Evolutionary conservation across 148 eudicot genomes (phyloP), one percentile per base, ranked within the genome.

Genomic region (Simmondsia chinensis): DNA sequence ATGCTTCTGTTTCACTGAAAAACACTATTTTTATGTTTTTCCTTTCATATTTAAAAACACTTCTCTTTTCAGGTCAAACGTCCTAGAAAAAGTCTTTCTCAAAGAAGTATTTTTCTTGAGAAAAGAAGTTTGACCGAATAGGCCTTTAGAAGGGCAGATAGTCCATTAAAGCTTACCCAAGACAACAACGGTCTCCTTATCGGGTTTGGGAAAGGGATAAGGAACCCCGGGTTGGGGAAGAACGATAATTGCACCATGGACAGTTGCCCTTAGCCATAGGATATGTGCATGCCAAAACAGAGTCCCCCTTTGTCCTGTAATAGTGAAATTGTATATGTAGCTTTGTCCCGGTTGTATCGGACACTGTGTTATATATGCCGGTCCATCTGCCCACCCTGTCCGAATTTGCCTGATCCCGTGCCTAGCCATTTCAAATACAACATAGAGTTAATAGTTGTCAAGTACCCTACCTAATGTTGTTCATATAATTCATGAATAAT

Each of bases 361-460:
- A 25, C 76, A 71, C 18, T 71, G 71, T 13, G 76, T 65, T 56
- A 71, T 47, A 14, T 60, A 65, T 15, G 71, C 76, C 2, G 76
- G 72, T 7, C 76, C 76, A 33, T 71, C 76, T 1, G 76, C 76
- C 76, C 76, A 71, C 1, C 71, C 76, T 4, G 76, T 71, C 23
- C 72, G 33, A 4, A 71, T 16, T 33, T 71, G 76, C 29, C 64
- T 50, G 8, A 72, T 36, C 3, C 77, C 77, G 37, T 72, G 77
- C 77, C 77, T 72, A 29, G 18, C 15, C 23, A 46, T 31, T 0
- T 12, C 1, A 8, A 10, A 15, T 9, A 54, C 19, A 17, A n/a
- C 9, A 42, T 12, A 11, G 20, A 12, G 6, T 38, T n/a, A n/a
- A 28, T 28, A 28, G 31, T 28, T 28, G n/a, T n/a, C n/a, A n/a